phyloP scores from a whole-genome alignment of 768 basidiomycete genomes.

The Phanerochaete sordida region DNA sequence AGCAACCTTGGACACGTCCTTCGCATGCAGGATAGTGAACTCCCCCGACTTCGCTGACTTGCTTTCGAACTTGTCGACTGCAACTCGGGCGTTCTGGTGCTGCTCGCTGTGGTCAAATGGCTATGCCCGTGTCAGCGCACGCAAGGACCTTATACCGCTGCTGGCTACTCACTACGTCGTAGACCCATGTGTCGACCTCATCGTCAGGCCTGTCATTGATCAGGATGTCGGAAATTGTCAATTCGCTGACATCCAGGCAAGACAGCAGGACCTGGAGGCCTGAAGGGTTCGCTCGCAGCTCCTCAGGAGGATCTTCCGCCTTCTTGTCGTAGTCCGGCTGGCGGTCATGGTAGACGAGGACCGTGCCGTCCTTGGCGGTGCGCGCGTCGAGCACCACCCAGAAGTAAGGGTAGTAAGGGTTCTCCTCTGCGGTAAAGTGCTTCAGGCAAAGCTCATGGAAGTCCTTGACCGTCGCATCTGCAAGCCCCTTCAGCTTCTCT shows the following conservation, averaged over 20 bases:
- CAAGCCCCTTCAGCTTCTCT: background rate
- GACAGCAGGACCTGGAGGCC: background rate
- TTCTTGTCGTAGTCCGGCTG: background rate
- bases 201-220: background rate
- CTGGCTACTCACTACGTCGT: background rate
- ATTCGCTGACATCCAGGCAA: background rate
- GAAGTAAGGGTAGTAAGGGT: background rate
- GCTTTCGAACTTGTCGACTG: background rate
- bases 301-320: background rate
- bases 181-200: background rate
- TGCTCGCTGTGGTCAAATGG: background rate
- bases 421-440: background rate
- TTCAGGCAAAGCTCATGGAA: background rate
- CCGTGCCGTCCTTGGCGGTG: background rate
- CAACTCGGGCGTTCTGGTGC: background rate
- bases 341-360: background rate
- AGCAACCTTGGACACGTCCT: background rate
- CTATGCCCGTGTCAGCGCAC: background rate
- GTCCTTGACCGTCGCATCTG: background rate
- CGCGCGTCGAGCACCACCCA: background rate
- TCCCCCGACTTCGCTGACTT: background rate
- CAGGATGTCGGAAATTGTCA: background rate
- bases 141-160: background rate
- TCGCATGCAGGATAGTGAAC: background rate
- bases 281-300: background rate